Percentiles rank a stretch among this genome's conserved stretches.
Evolutionary conservation across 2,329 filamentous ascomycete species (phyloP).

Genomic region (Aciculosporium take): DNA sequence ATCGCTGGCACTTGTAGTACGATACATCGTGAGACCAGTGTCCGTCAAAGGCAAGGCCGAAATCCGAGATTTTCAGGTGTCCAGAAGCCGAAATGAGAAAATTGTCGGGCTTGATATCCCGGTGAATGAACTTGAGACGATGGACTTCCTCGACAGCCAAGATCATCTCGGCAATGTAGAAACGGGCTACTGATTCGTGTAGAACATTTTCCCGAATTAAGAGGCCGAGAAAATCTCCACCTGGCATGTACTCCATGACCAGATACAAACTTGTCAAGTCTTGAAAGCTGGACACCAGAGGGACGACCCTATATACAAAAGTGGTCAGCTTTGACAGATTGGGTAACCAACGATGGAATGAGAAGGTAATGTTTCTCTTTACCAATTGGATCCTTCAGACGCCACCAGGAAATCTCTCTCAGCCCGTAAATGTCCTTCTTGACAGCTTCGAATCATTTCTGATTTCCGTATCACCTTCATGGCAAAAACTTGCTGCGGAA

Average conservation of each 20-base stretch:
- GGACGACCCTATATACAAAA: conserved; percentile 51
- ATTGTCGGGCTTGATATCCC: conserved; percentile 94
- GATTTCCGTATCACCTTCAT: conserved; percentile 97
- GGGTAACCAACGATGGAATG: neutral
- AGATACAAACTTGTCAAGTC: conserved; percentile 75
- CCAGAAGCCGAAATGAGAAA: conserved; percentile 81
- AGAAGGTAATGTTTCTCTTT: too few species aligned
- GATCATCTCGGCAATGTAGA: conserved; percentile 93
- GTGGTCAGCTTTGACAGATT: neutral
- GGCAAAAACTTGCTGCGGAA: conserved; percentile 53
- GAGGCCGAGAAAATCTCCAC: conserved; percentile 81
- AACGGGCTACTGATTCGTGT: conserved; percentile 62
- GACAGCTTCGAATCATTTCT: conserved; percentile 77
- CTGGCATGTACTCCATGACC: conserved; percentile 97
- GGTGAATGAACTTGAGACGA: conserved; percentile 77
- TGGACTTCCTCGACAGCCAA: conserved; percentile 88
- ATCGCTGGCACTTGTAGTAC: conserved; percentile 74
- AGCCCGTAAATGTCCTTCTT: conserved; percentile 83
- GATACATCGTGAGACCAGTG: conserved; percentile 85
- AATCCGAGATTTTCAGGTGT: conserved; percentile 91
- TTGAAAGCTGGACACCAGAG: conserved; percentile 78
- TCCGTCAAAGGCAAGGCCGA: conserved; percentile 87
- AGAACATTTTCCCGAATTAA: conserved; percentile 76
- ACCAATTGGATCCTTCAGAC: conserved; percentile 75
- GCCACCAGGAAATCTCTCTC: conserved; percentile 86